Evolutionary conservation across 768 basidiomycete species (phyloP).

Genomic region (Rhodotorula taiwanensis): DNA sequence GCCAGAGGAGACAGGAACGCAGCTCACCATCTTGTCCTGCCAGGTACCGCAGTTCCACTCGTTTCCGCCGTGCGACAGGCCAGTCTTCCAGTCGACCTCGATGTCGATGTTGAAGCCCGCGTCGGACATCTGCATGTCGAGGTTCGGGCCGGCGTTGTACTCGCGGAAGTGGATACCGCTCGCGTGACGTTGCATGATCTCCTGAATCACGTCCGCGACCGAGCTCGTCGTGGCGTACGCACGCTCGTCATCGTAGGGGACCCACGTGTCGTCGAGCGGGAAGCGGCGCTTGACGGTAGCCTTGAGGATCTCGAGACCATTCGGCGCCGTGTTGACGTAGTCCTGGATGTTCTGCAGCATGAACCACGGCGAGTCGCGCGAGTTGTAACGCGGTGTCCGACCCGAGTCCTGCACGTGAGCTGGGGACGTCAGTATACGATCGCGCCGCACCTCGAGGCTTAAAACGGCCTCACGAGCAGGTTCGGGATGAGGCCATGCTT

Average conservation of each 20-base stretch:
- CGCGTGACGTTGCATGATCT: conserved; percentile 89
- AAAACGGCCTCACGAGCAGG: conserved; percentile 70
- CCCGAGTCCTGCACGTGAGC: conserved; percentile 18
- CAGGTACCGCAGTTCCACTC: conserved; percentile 81
- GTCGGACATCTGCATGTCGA: conserved; percentile 95
- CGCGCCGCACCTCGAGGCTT: background rate
- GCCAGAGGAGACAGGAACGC: too few species aligned
- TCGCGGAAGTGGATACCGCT: conserved; percentile 89
- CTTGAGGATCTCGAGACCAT: conserved; percentile 69
- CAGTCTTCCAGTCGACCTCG: conserved; percentile 91
- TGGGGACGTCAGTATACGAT: background rate
- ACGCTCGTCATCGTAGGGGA: conserved; percentile 74
- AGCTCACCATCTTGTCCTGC: conserved; percentile 54
- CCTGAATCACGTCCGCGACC: conserved; percentile 91
- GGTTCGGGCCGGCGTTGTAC: conserved; percentile 88
- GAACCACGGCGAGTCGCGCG: conserved; percentile 98
- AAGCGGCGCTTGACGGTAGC: conserved; percentile 87
- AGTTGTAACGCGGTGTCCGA: conserved; percentile 60
- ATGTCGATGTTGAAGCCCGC: conserved; percentile 90
- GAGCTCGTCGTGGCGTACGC: conserved; percentile 77
- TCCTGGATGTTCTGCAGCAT: conserved; percentile 98
- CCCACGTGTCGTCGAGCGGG: conserved; percentile 89
- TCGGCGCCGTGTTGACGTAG: conserved; percentile 73
- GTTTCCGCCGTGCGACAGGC: conserved; percentile 81
- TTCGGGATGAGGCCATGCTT: conserved; percentile 97